Conservation (phyloP, 2,329 filamentous ascomycete genomes). For the Exophiala spinifera region DNA sequence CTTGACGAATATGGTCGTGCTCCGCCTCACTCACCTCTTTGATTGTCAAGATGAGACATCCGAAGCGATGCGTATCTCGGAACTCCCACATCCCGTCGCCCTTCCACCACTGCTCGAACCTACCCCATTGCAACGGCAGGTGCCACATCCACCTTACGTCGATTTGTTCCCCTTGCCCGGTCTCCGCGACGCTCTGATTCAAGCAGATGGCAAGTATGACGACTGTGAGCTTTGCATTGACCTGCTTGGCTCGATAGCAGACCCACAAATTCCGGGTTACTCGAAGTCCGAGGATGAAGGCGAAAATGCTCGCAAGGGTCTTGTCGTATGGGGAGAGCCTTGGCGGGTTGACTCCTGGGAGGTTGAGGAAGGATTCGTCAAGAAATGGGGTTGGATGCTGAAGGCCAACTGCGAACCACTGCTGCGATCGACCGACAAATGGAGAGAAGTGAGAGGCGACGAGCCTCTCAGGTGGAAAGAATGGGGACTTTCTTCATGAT, state of each 20-base stretch:
- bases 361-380: constrained; percentile 30
- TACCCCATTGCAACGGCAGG: constrained; percentile 25
- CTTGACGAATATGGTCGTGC: constrained; percentile 1
- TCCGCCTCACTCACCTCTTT: constrained; percentile 4
- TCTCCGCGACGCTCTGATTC: constrained; percentile 30
- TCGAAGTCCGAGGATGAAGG: not conserved
- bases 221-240: constrained; percentile 30
- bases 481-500: not conserved
- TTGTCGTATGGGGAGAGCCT: constrained; percentile 33
- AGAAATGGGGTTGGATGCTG: constrained; percentile 31
- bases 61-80: not conserved
- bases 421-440: constrained; percentile 31
- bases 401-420: constrained; percentile 29
- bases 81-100: not conserved
- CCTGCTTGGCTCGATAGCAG: constrained; percentile 19
- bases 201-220: constrained; percentile 21
- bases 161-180: constrained; percentile 31
- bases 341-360: constrained; percentile 35
- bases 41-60: not conserved
- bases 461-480: constrained; percentile 4
- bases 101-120: constrained; percentile 26
- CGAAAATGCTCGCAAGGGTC: constrained; percentile 17
- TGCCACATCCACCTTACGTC: constrained; percentile 33
- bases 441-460: constrained; percentile 29
- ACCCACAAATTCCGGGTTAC: not conserved